Conservation (phyloP, 139 green algal genomes). For the Zygnema circumcarinatum region DNA sequence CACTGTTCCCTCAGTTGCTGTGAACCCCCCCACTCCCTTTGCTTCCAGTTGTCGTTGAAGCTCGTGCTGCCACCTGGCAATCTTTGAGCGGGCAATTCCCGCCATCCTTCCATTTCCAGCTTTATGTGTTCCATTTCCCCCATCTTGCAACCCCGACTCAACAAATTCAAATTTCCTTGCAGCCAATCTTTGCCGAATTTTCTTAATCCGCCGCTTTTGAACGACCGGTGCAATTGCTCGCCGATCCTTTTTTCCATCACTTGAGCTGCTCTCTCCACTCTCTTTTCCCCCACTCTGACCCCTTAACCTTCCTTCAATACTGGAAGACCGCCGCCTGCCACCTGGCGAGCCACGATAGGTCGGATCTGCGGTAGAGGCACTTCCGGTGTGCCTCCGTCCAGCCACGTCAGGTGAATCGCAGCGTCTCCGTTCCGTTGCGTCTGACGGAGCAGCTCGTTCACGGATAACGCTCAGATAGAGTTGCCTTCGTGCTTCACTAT, state of each 20-base stretch:
- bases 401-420: not conserved
- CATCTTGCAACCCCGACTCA: not conserved
- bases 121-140: not conserved
- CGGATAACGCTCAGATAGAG: not conserved
- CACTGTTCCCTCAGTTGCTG: not conserved
- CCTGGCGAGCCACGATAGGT: not conserved
- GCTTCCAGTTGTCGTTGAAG: not conserved
- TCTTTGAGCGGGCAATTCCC: not conserved
- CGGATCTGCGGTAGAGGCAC: not conserved
- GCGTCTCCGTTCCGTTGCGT: not conserved
- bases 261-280: not conserved
- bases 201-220: not conserved
- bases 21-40: not conserved
- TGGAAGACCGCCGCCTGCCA: not conserved
- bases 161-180: not conserved
- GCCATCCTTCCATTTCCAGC: not conserved
- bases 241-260: not conserved
- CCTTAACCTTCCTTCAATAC: not conserved
- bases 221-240: not conserved
- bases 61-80: not conserved
- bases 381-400: not conserved
- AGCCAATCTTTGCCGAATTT: not conserved
- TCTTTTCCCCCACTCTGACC: not conserved
- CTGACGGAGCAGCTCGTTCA: not conserved
- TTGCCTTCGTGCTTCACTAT: not conserved